These are phyloP conservation scores for Leucosporidium scottii DNA, from an alignment of 768 basidiomycete species.

Conservation along the genomic window DNA sequence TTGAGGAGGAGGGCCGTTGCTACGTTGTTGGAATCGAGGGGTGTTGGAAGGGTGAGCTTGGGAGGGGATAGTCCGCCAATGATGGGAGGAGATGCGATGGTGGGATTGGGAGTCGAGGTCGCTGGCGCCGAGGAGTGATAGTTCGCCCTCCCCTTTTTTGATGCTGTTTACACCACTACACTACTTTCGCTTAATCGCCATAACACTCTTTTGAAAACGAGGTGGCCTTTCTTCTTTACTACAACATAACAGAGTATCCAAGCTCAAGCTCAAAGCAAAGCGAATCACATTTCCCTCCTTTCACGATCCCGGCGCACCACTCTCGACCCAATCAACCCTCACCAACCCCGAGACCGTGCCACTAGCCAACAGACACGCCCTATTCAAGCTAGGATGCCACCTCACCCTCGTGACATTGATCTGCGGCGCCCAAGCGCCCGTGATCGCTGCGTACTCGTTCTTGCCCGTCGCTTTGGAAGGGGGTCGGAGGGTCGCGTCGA, in stretches of 20 bases:
- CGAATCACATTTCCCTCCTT: too few species aligned
- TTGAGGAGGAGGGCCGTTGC: background rate
- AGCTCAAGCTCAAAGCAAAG: too few species aligned
- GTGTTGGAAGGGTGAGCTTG: background rate
- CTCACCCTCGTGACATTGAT: constrained; percentile 67
- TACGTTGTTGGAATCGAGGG: background rate
- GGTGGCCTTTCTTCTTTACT: too few species aligned
- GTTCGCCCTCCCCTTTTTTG: too few species aligned
- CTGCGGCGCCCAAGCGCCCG: constrained; percentile 63
- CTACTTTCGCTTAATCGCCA: too few species aligned
- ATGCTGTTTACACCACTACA: too few species aligned
- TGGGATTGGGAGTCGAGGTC: background rate
- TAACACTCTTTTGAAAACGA: too few species aligned
- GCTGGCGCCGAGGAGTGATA: background rate
- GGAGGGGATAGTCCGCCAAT: background rate
- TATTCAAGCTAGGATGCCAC: constrained; percentile 65
- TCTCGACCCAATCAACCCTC: constrained; percentile 60
- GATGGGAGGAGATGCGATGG: too few species aligned
- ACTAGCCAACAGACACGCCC: constrained; percentile 60
- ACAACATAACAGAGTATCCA: too few species aligned
- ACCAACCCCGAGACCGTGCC: constrained; percentile 79
- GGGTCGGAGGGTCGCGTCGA: background rate
- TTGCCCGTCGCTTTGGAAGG: background rate
- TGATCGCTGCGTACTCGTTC: background rate
- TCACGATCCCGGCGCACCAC: background rate